Conservation (phyloP, 2,329 filamentous ascomycete genomes). For the Penicillium freii region DNA sequence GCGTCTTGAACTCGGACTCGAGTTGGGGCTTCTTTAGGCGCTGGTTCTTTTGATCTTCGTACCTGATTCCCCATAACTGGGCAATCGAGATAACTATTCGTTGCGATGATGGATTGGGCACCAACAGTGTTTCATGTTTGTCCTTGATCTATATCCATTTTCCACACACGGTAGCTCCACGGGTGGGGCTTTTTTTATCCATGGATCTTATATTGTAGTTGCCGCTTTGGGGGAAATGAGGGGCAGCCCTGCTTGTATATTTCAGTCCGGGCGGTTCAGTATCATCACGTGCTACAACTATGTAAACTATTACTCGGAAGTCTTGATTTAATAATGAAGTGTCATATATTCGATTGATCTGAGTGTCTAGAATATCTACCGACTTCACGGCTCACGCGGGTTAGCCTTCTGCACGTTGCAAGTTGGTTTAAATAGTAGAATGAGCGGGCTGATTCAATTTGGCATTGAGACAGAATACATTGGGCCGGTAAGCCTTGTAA, state of each 20-base stretch:
- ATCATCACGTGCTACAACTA: background rate
- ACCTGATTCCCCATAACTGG: background rate
- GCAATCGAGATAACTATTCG: background rate
- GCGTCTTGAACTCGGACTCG: background rate
- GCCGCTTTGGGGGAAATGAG: background rate
- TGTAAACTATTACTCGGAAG: background rate
- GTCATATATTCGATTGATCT: background rate
- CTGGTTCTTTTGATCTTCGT: background rate
- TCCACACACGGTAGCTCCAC: background rate
- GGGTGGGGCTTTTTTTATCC: constrained; percentile 4
- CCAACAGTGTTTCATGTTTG: background rate
- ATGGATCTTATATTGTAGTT: background rate
- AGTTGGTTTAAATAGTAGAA: background rate
- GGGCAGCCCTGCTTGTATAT: background rate
- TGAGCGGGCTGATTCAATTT: background rate
- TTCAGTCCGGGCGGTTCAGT: background rate
- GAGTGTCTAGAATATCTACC: background rate
- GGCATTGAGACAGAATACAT: background rate
- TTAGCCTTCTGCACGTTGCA: background rate
- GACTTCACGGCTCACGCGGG: background rate
- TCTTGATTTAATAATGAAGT: background rate
- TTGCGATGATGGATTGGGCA: background rate
- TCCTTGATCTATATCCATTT: constrained; percentile 3
- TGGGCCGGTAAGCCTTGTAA: too few species aligned
- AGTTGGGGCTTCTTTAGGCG: background rate